Base-by-base conservation (phyloP, 1,284 basidiomycete species). In the Pseudozyma thailandica region DNA sequence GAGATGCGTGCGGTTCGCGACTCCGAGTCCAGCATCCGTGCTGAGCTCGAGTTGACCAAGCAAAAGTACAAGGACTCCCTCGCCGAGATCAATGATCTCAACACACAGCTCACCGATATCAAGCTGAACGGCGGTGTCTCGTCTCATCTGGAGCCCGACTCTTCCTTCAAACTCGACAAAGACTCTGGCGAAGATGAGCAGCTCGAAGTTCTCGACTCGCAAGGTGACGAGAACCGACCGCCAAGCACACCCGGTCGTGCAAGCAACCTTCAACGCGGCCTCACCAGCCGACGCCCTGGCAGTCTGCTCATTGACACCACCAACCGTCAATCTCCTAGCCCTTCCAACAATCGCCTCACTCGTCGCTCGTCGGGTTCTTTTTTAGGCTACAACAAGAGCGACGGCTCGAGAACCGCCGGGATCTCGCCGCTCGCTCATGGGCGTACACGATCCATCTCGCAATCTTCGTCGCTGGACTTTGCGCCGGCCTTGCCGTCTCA, bases 41-140 rank as follows among this genome's bases (percentile, higher is more conserved):
- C 88, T 2, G 91, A 94, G 78, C 87, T 94, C 26, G 89, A 92
- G 9, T 86, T 88, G 2, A 87, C 94, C 33, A 90, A 90, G 5
- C 84, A 85, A 38, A 93, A 93, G 82, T 95, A 95, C 81, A 89
- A 90, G 33, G 91, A 94, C 72, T 91, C 93, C n/a, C 86, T 95
- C 26, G 87, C 88, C 57, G 91, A 94, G 82, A 93, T 96, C 64
- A 90, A 90, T 13, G 91, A 93, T 70, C 87, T 97, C 43, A 76
- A 75, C 39, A 23, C 69, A 6, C 78, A 80, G 49, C 51, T 80
- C 25, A 63, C 61, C 21, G 73, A 77, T 46, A 47, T 68, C 42
- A 77, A 78, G 61, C 70, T 80, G 28, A 60, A 58, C 42, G 63
- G 60, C 26, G 53, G 52, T 16, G 12, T 37, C 8, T 6, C 55